These are phyloP conservation scores for Plasmodium yoelii DNA, from an alignment of 169 alveolate genomes.

Conservation along the genomic window DNA sequence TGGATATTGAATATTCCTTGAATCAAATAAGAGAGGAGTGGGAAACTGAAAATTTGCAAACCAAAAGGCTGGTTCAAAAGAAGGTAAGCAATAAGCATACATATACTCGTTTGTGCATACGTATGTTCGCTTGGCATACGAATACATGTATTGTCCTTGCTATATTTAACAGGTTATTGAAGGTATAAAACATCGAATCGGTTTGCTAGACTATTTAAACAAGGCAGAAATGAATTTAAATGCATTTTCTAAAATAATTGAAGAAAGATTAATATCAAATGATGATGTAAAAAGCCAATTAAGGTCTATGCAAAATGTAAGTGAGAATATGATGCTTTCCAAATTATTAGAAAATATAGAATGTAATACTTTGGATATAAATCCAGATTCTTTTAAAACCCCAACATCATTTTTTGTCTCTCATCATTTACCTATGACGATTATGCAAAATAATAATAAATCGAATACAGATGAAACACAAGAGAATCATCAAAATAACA, in stretches of 20 bases:
- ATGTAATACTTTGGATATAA: conserved; percentile 59
- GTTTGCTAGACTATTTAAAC: conserved; percentile 48
- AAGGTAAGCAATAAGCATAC: conserved; percentile 24
- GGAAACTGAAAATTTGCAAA: conserved; percentile 68
- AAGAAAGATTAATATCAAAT: conserved; percentile 71
- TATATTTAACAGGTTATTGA: conserved; percentile 24
- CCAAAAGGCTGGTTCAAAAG: conserved; percentile 53
- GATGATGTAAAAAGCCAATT: conserved; percentile 71
- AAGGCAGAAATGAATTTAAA: conserved; percentile 61
- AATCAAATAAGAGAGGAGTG: conserved; percentile 71
- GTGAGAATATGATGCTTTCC: conserved; percentile 30
- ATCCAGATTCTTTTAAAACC: conserved; percentile 72
- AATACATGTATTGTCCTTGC: too few relatives aligned
- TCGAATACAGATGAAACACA: conserved; percentile 29
- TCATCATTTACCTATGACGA: conserved; percentile 68
- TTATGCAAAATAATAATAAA: conserved; percentile 17
- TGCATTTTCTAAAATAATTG: conserved; percentile 71
- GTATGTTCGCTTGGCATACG: too few relatives aligned
- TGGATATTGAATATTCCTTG: conserved; percentile 61
- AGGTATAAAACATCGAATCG: conserved; percentile 63
- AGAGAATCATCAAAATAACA: neutral
- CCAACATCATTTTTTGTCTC: conserved; percentile 73
- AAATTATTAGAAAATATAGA: conserved; percentile 58
- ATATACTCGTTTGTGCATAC: too few relatives aligned
- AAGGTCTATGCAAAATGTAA: conserved; percentile 63